Percentiles rank a stretch among this genome's conserved stretches.
Evolutionary conservation across 2,329 filamentous ascomycete species (phyloP).

Genomic region (Scedosporium boydii): DNA sequence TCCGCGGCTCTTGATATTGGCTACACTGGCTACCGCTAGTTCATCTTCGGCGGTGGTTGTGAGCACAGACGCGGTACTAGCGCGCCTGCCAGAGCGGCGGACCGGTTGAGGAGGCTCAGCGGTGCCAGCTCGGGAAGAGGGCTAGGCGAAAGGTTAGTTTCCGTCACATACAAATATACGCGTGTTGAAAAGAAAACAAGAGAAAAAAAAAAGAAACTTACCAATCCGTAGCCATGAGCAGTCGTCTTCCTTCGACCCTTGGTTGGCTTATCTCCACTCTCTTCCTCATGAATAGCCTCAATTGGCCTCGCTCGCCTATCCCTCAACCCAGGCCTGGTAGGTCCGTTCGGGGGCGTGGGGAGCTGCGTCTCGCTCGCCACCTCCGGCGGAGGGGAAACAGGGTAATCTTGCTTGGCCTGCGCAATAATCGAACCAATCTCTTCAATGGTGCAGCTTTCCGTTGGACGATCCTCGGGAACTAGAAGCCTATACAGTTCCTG

Average conservation of each 20-base stretch:
- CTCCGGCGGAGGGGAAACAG: neutral
- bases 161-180: neutral
- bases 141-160: neutral
- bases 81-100: constrained; percentile 32
- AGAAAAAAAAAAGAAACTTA: constrained; percentile 12
- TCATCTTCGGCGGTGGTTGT: neutral
- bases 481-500: constrained; percentile 75
- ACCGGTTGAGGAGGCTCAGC: constrained; percentile 7
- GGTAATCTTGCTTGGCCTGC: neutral
- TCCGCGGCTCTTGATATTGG: neutral
- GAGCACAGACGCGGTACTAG: constrained; percentile 33
- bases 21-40: neutral
- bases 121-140: neutral
- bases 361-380: constrained; percentile 12
- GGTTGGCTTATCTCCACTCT: constrained; percentile 24
- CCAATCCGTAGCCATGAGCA: constrained; percentile 26
- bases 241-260: constrained; percentile 54
- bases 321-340: constrained; percentile 55
- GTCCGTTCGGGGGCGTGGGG: constrained; percentile 14
- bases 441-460: constrained; percentile 65
- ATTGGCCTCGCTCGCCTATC: constrained; percentile 54
- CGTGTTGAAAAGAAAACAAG: neutral
- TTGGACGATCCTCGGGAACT: constrained; percentile 67
- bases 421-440: constrained; percentile 49
- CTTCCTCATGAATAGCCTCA: constrained; percentile 43